Conservation (phyloP, 495 filamentous ascomycete species). For the Talaromyces stipitatus region DNA sequence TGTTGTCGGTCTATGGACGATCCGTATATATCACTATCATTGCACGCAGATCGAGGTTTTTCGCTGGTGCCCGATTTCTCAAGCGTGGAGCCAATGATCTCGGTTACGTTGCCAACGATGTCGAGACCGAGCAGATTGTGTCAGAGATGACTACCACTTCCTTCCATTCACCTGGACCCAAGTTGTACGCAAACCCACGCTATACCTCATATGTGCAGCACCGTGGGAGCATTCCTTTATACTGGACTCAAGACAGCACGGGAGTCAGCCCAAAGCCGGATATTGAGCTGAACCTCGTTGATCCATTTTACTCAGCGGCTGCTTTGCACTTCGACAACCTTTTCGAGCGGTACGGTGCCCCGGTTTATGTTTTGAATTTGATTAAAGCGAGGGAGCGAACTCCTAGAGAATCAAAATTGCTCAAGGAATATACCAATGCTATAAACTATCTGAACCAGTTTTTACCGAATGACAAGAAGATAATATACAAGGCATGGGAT, state of each 20-base stretch:
- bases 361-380: slow-evolving; percentile 86
- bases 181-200: slow-evolving; percentile 76
- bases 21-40: slow-evolving; percentile 88
- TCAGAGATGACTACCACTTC: slow-evolving; percentile 89
- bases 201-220: slow-evolving; percentile 98
- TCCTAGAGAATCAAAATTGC: slow-evolving; percentile 86
- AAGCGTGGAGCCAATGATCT: slow-evolving; percentile 94
- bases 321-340: slow-evolving; percentile 95
- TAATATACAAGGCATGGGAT: slow-evolving; percentile 91
- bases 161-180: slow-evolving; percentile 85
- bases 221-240: slow-evolving; percentile 89
- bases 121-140: slow-evolving; percentile 99
- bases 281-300: slow-evolving; percentile 87
- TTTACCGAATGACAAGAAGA: slow-evolving; percentile 72
- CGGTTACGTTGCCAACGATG: slow-evolving; percentile 96
- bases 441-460: slow-evolving; percentile 94
- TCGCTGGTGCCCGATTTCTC: slow-evolving; percentile 88
- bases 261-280: slow-evolving; percentile 93
- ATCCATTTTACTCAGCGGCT: slow-evolving; percentile 94
- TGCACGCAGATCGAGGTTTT: slow-evolving; percentile 83
- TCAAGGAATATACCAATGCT: slow-evolving; percentile 80
- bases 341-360: slow-evolving; percentile 87
- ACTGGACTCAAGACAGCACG: slow-evolving; percentile 96
- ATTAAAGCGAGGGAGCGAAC: slow-evolving; percentile 86
- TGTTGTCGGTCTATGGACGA: slow-evolving; percentile 75